Evolutionary conservation across 768 basidiomycete genomes (phyloP).

Genomic region (Porpolomopsis calyptriformis): DNA sequence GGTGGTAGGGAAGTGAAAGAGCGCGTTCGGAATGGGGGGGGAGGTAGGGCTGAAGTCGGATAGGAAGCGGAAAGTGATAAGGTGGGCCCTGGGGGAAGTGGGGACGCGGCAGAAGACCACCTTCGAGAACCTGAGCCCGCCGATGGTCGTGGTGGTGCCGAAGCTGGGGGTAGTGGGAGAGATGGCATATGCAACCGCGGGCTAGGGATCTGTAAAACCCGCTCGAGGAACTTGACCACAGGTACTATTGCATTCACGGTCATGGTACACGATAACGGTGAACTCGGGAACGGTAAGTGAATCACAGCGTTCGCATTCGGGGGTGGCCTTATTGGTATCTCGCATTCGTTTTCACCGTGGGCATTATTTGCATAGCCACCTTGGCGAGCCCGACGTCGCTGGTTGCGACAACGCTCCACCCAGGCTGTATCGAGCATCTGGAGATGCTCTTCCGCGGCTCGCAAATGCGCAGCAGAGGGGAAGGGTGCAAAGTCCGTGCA

Average conservation of each 20-base stretch:
- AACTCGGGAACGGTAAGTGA: conserved; percentile 67
- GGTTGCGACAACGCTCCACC: conserved; percentile 32
- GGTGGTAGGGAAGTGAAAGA: conserved; percentile 11
- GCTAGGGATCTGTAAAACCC: conserved; percentile 40
- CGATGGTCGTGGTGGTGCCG: no score
- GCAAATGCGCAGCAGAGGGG: conserved; percentile 53
- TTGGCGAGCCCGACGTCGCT: conserved; percentile 13
- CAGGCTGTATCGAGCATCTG: conserved; percentile 56
- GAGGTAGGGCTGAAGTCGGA: conserved; percentile 12
- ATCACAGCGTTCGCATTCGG: conserved; percentile 63
- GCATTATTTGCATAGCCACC: no score
- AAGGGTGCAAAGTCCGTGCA: conserved; percentile 75
- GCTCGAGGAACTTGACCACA: conserved; percentile 59
- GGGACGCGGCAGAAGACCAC: conserved; percentile 29
- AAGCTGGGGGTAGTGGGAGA: no score
- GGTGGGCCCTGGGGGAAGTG: conserved; percentile 6
- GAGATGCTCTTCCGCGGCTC: conserved; percentile 70
- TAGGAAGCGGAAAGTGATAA: conserved; percentile 12
- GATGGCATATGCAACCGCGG: conserved; percentile 16
- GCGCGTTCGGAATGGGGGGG: no score
- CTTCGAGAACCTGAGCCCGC: conserved; percentile 23
- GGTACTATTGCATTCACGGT: conserved; percentile 52
- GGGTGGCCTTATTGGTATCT: conserved; percentile 50
- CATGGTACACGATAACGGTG: conserved; percentile 41
- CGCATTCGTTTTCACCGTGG: no score